Evolutionary conservation across 306 rosid species (phyloP).

Genomic region (Cucumis sativus): Cucumber_9930_V3 NC_026660.2:25999501-26000000

Average conservation of each 20-base stretch:
- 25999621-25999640: not conserved
- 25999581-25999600: not conserved
- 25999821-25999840: too few relatives aligned
- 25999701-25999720: not conserved
- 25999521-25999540: too few relatives aligned
- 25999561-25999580: not conserved
- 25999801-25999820: too few relatives aligned
- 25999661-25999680: not conserved
- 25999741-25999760: not conserved
- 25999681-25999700: not conserved
- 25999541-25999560: too few relatives aligned
- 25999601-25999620: not conserved
- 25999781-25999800: too few relatives aligned
- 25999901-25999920: not conserved
- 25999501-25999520: too few relatives aligned
- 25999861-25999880: not conserved
- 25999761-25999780: too few relatives aligned
- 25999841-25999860: not conserved
- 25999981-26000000: too few relatives aligned
- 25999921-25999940: too few relatives aligned
- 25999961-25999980: too few relatives aligned
- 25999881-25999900: not conserved
- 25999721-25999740: not conserved
- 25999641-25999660: not conserved
- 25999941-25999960: too few relatives aligned